These are phyloP conservation scores for Trichoderma sp. DNA, from an alignment of 2,329 filamentous ascomycete species.

Conservation along the genomic window DNA sequence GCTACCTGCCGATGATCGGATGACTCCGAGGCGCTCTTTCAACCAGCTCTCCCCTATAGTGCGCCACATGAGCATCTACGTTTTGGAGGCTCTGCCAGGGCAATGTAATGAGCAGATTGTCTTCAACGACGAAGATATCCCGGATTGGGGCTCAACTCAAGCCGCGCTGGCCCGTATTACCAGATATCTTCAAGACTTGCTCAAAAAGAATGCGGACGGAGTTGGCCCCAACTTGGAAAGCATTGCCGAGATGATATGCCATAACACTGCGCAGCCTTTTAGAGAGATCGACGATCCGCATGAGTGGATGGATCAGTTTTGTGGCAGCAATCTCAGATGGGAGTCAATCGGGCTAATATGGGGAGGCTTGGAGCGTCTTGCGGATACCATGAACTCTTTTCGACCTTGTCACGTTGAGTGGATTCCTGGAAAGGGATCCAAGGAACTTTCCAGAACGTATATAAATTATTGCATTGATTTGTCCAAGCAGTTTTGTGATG, in stretches of 20 bases:
- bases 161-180: slow-evolving; percentile 31
- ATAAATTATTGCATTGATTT: slow-evolving; percentile 19
- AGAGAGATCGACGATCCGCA: slow-evolving; percentile 36
- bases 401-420: neutral
- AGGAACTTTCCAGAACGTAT: slow-evolving; percentile 10
- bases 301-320: slow-evolving; percentile 41
- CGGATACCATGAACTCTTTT: neutral
- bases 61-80: slow-evolving; percentile 38
- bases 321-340: slow-evolving; percentile 42
- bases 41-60: neutral
- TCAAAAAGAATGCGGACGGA: slow-evolving; percentile 22
- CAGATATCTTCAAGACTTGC: slow-evolving; percentile 27
- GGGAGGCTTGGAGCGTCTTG: slow-evolving; percentile 12
- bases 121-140: slow-evolving; percentile 5
- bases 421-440: neutral
- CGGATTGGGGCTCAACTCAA: slow-evolving; percentile 33
- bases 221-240: slow-evolving; percentile 35
- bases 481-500: slow-evolving; percentile 25
- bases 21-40: neutral
- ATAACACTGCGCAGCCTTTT: slow-evolving; percentile 39
- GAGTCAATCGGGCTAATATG: slow-evolving; percentile 40
- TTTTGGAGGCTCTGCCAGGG: slow-evolving; percentile 39
- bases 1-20: neutral
- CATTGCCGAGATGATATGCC: slow-evolving; percentile 37
- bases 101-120: slow-evolving; percentile 26